These are phyloP conservation scores for Fusarium coffeatum DNA, from an alignment of 2,329 filamentous ascomycete species.

Conservation along the genomic window DNA sequence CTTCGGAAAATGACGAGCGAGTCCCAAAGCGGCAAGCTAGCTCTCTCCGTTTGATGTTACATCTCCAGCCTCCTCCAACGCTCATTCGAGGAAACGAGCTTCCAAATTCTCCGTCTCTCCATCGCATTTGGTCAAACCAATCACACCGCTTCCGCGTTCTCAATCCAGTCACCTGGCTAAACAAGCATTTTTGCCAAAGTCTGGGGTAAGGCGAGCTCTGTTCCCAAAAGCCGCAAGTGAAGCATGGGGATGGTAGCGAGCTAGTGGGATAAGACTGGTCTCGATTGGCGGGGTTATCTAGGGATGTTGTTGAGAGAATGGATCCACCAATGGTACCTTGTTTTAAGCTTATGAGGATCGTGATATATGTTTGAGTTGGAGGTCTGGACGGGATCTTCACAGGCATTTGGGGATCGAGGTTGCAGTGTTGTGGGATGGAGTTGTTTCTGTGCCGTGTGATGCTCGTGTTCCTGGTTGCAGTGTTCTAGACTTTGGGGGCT, in stretches of 20 bases:
- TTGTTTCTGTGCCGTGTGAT: constrained; percentile 1
- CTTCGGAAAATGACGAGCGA: background rate
- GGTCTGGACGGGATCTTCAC: constrained; percentile 4
- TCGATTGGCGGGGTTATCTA: constrained; percentile 28
- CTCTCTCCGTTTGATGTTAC: constrained; percentile 34
- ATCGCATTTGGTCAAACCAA: constrained; percentile 4
- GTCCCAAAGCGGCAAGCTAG: constrained; percentile 23
- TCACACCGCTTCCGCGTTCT: background rate
- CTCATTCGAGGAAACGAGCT: constrained; percentile 36
- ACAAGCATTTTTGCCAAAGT: constrained; percentile 13
- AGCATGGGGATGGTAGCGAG: background rate
- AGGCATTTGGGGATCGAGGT: background rate
- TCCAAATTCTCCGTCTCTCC: constrained; percentile 27
- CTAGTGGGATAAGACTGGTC: background rate
- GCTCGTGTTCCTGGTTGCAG: background rate
- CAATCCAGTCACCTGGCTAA: constrained; percentile 4
- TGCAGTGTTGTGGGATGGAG: background rate
- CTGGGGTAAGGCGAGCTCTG: constrained; percentile 26
- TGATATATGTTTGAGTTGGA: background rate
- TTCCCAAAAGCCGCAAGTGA: background rate
- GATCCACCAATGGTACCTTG: constrained; percentile 25
- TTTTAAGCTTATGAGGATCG: constrained; percentile 2
- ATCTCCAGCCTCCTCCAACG: constrained; percentile 1
- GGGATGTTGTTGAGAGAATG: background rate
- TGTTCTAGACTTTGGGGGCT: background rate